Conservation (phyloP, 2,329 filamentous ascomycete genomes). For the Aspergillus sp. region DNA sequence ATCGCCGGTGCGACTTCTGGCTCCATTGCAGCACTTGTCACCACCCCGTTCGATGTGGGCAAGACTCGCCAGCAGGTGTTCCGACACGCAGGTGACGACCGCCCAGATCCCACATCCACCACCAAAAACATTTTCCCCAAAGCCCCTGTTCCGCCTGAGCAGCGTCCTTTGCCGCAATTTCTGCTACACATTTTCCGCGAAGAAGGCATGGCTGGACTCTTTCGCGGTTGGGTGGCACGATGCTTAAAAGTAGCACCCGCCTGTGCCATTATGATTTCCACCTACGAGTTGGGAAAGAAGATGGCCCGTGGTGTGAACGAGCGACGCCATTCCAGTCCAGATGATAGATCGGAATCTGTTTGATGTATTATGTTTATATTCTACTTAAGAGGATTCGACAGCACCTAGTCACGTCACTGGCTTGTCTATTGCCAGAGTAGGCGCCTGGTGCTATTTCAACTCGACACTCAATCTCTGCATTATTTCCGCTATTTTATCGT, state of each 20-base stretch:
- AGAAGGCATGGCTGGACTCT: slow-evolving; percentile 76
- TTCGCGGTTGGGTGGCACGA: slow-evolving; percentile 85
- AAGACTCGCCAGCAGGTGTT: slow-evolving; percentile 92
- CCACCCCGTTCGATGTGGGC: slow-evolving; percentile 94
- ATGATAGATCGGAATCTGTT: neutral
- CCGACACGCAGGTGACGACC: slow-evolving; percentile 50
- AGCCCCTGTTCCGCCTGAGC: slow-evolving; percentile 55
- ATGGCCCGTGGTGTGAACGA: slow-evolving; percentile 74
- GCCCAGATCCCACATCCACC: slow-evolving; percentile 11
- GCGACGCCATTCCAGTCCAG: slow-evolving; percentile 28
- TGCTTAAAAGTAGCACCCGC: slow-evolving; percentile 93
- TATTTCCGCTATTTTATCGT: neutral
- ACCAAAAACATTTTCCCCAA: slow-evolving; percentile 3
- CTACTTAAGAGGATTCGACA: too few species aligned
- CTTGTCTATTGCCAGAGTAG: too few species aligned
- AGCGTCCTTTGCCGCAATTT: slow-evolving; percentile 72
- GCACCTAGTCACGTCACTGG: too few species aligned
- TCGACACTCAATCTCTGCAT: neutral
- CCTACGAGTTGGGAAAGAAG: slow-evolving; percentile 92
- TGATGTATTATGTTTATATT: too few species aligned
- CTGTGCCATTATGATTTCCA: slow-evolving; percentile 98
- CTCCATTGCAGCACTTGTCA: slow-evolving; percentile 78
- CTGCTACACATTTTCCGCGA: slow-evolving; percentile 87
- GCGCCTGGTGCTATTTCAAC: too few species aligned
- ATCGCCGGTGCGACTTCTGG: slow-evolving; percentile 79